phyloP scores from a whole-genome alignment of 169 alveolate genomes.

The Amoebophrya sp. region DNA sequence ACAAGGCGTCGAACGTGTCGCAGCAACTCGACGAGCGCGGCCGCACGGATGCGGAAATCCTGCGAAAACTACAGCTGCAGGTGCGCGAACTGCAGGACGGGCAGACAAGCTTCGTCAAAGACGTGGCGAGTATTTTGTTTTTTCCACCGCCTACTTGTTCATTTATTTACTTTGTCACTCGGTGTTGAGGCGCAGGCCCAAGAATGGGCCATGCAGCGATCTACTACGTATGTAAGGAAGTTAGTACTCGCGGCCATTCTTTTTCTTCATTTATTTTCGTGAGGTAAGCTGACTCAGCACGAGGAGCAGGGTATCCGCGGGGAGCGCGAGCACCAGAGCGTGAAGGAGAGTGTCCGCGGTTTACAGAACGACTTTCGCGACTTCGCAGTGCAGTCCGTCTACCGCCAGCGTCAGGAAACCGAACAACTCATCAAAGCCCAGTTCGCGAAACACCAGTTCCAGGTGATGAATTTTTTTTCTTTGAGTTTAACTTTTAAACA shows the following conservation, averaged over 20 bases:
- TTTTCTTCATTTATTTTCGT: too few species aligned
- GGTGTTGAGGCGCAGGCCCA: too few species aligned
- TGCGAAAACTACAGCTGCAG: not conserved
- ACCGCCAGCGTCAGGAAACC: not conserved
- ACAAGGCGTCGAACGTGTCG: not conserved
- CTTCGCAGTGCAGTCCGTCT: not conserved
- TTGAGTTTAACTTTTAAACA: not conserved
- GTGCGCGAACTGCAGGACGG: not conserved
- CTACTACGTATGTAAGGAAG: too few species aligned
- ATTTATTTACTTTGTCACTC: too few species aligned
- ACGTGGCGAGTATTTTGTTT: not conserved
- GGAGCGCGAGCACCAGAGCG: not conserved
- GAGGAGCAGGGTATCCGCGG: not conserved
- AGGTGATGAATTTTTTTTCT: not conserved
- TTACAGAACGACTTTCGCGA: not conserved
- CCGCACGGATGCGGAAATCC: not conserved
- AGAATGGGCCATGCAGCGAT: too few species aligned
- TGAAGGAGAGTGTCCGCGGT: not conserved
- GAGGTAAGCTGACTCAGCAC: not conserved
- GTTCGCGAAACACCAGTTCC: not conserved
- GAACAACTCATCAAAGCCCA: not conserved
- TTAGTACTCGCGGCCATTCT: too few species aligned
- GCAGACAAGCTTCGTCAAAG: not conserved
- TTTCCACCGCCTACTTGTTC: too few species aligned
- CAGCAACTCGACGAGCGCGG: not conserved